Percentiles rank a stretch among this genome's conserved stretches.
phyloP scores from a whole-genome alignment of 2,329 filamentous ascomycete genomes.

The Alternaria incomplexa region DNA sequence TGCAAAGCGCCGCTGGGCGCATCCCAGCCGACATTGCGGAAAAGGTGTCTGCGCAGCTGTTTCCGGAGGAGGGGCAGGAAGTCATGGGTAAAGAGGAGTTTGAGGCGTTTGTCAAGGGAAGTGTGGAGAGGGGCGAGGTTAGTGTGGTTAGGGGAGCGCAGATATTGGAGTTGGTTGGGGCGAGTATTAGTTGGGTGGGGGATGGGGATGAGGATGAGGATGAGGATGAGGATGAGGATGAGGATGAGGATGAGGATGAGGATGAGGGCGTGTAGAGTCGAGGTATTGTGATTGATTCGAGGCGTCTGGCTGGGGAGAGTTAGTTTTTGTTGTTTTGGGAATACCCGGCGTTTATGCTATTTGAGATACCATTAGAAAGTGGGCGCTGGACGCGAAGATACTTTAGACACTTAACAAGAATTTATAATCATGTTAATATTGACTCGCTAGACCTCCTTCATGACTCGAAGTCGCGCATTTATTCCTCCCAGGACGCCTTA shows the following conservation, averaged over 20 bases:
- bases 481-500: background rate
- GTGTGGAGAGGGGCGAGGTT: background rate
- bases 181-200: background rate
- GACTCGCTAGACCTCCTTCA: background rate
- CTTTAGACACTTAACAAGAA: background rate
- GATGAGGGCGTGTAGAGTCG: background rate
- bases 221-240: background rate
- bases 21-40: background rate
- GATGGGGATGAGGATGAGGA: background rate
- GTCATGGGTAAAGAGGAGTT: background rate
- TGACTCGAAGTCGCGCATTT: background rate
- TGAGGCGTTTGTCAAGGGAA: background rate
- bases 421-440: background rate
- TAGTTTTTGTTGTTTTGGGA: background rate
- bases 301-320: background rate
- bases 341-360: background rate
- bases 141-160: background rate
- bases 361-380: background rate
- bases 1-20: background rate
- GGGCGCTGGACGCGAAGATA: background rate
- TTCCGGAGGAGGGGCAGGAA: background rate
- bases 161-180: background rate
- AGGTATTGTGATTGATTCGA: background rate
- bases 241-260: too few species aligned
- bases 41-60: background rate